These are phyloP conservation scores for Agaricus blazei DNA, from an alignment of 768 basidiomycete species.

Conservation along the genomic window DNA sequence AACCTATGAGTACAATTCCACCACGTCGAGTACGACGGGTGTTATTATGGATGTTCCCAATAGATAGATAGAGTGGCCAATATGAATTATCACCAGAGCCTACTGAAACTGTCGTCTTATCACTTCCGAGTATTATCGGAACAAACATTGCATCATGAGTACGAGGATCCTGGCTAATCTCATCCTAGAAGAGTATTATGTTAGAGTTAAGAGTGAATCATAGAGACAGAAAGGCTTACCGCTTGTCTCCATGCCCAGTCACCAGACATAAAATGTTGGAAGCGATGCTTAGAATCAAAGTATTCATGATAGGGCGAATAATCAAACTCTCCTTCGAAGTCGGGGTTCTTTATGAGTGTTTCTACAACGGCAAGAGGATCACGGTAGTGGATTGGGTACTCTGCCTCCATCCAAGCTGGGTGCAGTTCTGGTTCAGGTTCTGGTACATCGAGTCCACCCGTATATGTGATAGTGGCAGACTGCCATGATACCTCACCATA, in stretches of 20 bases:
- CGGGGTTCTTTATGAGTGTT: constrained; percentile 25
- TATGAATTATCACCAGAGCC: constrained; percentile 27
- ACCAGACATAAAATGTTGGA: constrained; percentile 35
- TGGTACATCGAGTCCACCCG: too few species aligned
- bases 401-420: too few species aligned
- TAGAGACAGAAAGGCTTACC: not conserved
- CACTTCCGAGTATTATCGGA: constrained; percentile 21
- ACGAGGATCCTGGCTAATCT: too few species aligned
- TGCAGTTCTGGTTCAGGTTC: too few species aligned
- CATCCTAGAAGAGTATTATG: too few species aligned
- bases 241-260: constrained; percentile 29
- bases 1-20: too few species aligned
- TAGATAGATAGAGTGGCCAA: constrained; percentile 23
- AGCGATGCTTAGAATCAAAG: constrained; percentile 12
- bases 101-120: constrained; percentile 18
- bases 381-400: constrained; percentile 9
- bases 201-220: too few species aligned
- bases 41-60: constrained; percentile 24
- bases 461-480: too few species aligned
- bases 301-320: constrained; percentile 21
- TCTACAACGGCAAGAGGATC: constrained; percentile 20
- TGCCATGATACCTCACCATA: too few species aligned
- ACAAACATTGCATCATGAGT: not conserved
- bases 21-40: too few species aligned
- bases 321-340: constrained; percentile 27